Evolutionary conservation across 257 asterid genomes (phyloP).

Genomic region (Solanum neorickii): DNA sequence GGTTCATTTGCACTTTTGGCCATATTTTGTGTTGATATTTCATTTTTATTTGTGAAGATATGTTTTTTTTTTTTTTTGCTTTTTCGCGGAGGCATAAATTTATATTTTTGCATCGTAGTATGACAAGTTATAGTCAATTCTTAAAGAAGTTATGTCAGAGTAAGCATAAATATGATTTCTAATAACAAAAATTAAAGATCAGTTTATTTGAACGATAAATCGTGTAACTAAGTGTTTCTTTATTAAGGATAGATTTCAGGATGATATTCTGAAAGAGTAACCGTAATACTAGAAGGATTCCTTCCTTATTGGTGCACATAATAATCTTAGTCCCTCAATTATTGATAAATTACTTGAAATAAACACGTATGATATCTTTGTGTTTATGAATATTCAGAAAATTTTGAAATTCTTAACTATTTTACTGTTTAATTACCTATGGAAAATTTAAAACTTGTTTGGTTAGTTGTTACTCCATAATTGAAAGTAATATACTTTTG

Average conservation of each 20-base stretch:
- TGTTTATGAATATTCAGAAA: background rate
- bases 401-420: background rate
- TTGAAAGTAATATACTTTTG: background rate
- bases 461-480: background rate
- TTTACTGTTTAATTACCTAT: background rate
- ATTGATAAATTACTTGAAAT: background rate
- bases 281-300: background rate
- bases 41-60: background rate
- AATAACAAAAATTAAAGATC: too few species aligned
- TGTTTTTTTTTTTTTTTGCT: too few species aligned
- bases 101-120: background rate
- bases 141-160: background rate
- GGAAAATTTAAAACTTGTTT: too few species aligned
- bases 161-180: background rate
- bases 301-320: background rate
- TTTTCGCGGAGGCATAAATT: background rate
- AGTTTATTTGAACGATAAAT: too few species aligned
- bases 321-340: background rate
- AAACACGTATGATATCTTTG: background rate
- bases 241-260: background rate
- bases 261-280: too few species aligned
- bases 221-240: background rate
- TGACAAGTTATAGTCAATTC: background rate
- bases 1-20: background rate
- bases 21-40: background rate